phyloP scores from a whole-genome alignment of 2,329 filamentous ascomycete genomes.

The Fusarium pseudograminearum region DNA sequence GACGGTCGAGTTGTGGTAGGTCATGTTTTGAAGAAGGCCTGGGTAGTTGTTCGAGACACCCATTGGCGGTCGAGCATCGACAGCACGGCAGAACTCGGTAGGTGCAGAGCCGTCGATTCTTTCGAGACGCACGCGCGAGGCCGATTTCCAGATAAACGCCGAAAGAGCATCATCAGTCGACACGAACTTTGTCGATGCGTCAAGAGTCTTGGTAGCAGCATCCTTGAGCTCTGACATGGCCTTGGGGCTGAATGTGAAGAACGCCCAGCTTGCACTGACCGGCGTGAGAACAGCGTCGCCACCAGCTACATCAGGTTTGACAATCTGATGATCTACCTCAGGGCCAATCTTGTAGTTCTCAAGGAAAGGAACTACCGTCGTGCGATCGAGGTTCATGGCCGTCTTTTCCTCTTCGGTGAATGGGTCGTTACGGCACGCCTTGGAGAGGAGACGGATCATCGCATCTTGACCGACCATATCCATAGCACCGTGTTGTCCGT shows the following conservation, averaged over 20 bases:
- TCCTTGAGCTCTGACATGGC: conserved; percentile 58
- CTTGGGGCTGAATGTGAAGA: conserved; percentile 57
- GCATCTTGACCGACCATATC: conserved; percentile 64
- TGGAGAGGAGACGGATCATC: conserved; percentile 61
- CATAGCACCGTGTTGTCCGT: conserved; percentile 62
- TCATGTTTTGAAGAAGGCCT: conserved; percentile 62
- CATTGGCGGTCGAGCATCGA: conserved; percentile 61
- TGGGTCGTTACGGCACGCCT: conserved; percentile 59
- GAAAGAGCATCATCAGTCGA: conserved; percentile 67
- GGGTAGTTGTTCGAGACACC: conserved; percentile 59
- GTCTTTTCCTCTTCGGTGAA: conserved; percentile 60
- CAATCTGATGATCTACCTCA: conserved; percentile 54
- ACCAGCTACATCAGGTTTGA: conserved; percentile 39
- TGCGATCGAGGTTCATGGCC: conserved; percentile 57
- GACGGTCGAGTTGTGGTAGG: conserved; percentile 53
- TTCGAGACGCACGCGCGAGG: conserved; percentile 56
- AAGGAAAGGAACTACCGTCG: conserved; percentile 55
- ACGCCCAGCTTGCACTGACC: conserved; percentile 56
- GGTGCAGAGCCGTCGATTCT: conserved; percentile 46
- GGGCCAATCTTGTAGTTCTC: conserved; percentile 52
- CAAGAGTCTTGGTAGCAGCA: conserved; percentile 7
- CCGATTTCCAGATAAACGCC: conserved; percentile 63
- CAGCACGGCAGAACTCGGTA: conserved; percentile 59
- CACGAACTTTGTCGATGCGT: conserved; percentile 50
- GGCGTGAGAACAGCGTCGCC: conserved; percentile 14